Evolutionary conservation across 1,139 yeast species (phyloP), one percentile per base, ranked within the genome.

Genomic region (Saccharomyces uvarum): DNA sequence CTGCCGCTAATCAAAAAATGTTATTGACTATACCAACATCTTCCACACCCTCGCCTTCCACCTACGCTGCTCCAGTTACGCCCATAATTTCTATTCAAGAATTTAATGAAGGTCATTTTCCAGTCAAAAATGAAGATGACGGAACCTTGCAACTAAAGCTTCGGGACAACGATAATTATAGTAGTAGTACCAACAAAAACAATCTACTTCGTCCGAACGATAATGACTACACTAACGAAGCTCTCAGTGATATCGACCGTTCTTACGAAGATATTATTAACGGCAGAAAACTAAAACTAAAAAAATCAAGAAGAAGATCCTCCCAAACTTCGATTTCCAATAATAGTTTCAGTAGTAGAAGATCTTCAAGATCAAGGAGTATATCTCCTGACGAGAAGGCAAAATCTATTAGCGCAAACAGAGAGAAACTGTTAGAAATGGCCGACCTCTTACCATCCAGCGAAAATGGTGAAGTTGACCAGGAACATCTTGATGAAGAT

Each of bases 341-440:
- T 38, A 38, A 38, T 19, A 38, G 24, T 19, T 38, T 28, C 9
- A 28, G 47, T 29, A 55, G 60, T 4, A 50, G 62, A 2, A 53
- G 62, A 6, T 56, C 62, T 4, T 51, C 61, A 9, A 59, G 52
- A 31, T 31, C 47, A 7, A 52, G 63, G 24, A 58, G 65, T 41
- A 44, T 62, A 48, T 62, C 69, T 9, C 67, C 67, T 14, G 70
- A 67, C 47, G 70, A 68, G 48, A 65, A 68, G 47, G 71, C 72
- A 4, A 61, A 73, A n/a, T 69, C 74, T 0, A 52, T 70, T 9
- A 67, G 75, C 44, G 67, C 68, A 41, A 71, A 72, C 5, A 70
- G 87, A 53, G 87, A 82, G 52, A 82, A 83, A 63, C 78, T 84
- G 77, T 67, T 84, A 48, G 87, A 83, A 63, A 71, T 84, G 61